Evolutionary conservation across 2,329 filamentous ascomycete species (phyloP).

Genomic region (Aureobasidium sp.): DNA sequence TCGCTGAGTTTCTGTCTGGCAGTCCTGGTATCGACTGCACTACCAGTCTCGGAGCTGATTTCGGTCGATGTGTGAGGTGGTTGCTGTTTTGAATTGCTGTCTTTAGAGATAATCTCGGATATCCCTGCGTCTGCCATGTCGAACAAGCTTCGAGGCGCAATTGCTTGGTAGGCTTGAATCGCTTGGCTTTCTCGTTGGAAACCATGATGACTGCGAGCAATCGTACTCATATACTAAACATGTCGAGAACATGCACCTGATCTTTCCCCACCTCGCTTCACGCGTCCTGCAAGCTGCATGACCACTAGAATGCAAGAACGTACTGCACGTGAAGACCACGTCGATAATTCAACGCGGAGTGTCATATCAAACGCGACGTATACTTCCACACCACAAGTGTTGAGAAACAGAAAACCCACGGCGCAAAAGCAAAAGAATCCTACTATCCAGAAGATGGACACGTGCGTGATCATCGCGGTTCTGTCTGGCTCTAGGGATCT

Average conservation of each 20-base stretch:
- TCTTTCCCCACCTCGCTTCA: too few relatives aligned
- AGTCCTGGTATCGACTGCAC: not conserved
- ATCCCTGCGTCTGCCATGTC: not conserved
- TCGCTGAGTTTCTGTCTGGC: constrained; percentile 20
- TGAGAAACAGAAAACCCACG: too few relatives aligned
- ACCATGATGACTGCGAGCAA: not conserved
- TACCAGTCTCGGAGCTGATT: not conserved
- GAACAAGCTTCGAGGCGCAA: not conserved
- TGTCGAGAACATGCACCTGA: not conserved
- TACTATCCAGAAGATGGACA: too few relatives aligned
- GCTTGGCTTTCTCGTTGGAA: not conserved
- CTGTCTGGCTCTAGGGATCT: too few relatives aligned
- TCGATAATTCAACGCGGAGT: too few relatives aligned
- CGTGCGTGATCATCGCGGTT: too few relatives aligned
- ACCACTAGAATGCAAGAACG: too few relatives aligned
- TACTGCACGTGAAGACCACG: too few relatives aligned
- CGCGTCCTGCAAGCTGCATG: too few relatives aligned
- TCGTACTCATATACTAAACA: not conserved
- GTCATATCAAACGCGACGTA: too few relatives aligned
- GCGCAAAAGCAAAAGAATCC: too few relatives aligned
- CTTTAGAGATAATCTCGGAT: not conserved
- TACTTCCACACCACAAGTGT: too few relatives aligned
- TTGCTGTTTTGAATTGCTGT: not conserved
- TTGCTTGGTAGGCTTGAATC: not conserved
- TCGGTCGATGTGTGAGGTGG: not conserved